phyloP scores from a whole-genome alignment of 2,329 filamentous ascomycete genomes.

The Passalora sequoiae region DNA sequence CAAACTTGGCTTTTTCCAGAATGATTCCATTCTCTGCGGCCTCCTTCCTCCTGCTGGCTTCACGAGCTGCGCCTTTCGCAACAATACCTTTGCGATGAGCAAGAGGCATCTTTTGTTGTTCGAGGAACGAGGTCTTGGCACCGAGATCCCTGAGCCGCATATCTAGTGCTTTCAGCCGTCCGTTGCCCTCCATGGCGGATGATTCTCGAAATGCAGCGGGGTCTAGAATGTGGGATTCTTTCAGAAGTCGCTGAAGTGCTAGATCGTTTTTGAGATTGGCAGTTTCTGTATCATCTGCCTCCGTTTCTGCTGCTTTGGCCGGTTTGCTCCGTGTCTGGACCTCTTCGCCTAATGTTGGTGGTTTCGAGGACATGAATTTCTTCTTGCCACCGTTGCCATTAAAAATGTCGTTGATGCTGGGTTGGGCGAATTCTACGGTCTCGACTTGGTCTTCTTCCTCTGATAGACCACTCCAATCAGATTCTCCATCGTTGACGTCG shows the following conservation, averaged over 20 bases:
- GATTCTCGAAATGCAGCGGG: slow-evolving; percentile 50
- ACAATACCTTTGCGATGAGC: slow-evolving; percentile 78
- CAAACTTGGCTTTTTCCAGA: slow-evolving; percentile 58
- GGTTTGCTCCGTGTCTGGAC: slow-evolving; percentile 25
- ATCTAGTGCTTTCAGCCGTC: slow-evolving; percentile 76
- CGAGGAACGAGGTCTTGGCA: slow-evolving; percentile 67
- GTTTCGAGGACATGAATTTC: slow-evolving; percentile 65
- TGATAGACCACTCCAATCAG: slow-evolving; percentile 62
- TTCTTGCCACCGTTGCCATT: slow-evolving; percentile 54
- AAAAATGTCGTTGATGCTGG: slow-evolving; percentile 32
- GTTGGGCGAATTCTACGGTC: slow-evolving; percentile 38
- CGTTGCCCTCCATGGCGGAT: slow-evolving; percentile 54
- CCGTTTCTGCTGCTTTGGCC: slow-evolving; percentile 22
- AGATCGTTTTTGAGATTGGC: slow-evolving; percentile 83
- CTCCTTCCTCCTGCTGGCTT: slow-evolving; percentile 67
- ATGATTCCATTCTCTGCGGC: slow-evolving; percentile 88
- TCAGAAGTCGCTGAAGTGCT: slow-evolving; percentile 80
- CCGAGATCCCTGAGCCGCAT: slow-evolving; percentile 77
- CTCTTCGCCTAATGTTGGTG: slow-evolving; percentile 37
- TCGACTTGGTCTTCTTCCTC: slow-evolving; percentile 43
- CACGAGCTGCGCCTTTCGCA: slow-evolving; percentile 59
- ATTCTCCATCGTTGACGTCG: slow-evolving; percentile 36
- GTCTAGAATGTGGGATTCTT: slow-evolving; percentile 83
- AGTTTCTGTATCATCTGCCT: slow-evolving; percentile 53
- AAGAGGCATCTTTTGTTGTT: slow-evolving; percentile 86